Conservation (phyloP, 1,284 basidiomycete species). For the Baeospora myosura region DNA sequence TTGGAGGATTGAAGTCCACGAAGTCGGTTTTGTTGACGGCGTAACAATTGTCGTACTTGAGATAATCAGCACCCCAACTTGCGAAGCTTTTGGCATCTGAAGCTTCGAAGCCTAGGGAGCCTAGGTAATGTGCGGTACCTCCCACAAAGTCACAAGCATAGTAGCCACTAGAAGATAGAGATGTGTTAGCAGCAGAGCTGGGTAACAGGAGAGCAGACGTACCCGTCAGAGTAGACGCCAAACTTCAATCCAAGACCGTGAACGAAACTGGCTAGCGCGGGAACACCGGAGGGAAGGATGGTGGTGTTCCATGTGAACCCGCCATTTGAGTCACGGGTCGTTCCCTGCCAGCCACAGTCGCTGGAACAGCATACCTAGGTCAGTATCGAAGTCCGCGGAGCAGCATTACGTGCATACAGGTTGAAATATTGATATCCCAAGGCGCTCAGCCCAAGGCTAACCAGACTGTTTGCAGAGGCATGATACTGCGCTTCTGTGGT, state of each 20-base stretch:
- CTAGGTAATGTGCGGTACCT: conserved; percentile 35
- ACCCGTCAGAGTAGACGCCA: conserved; percentile 38
- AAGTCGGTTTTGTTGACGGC: conserved; percentile 38
- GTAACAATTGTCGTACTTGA: conserved; percentile 47
- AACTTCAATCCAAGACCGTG: conserved; percentile 33
- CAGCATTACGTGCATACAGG: conserved; percentile 20
- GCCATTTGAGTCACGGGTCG: conserved; percentile 28
- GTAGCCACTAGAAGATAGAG: conserved; percentile 25
- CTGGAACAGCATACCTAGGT: conserved; percentile 18
- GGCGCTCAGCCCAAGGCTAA: conserved; percentile 26
- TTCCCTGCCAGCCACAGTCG: conserved; percentile 42
- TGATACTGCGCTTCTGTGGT: conserved; percentile 31
- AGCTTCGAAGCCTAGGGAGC: conserved; percentile 35
- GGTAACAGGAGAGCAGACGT: conserved; percentile 10
- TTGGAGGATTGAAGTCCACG: conserved; percentile 35
- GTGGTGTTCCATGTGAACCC: conserved; percentile 36
- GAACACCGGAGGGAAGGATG: conserved; percentile 32
- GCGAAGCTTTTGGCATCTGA: conserved; percentile 37
- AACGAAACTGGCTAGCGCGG: conserved; percentile 29
- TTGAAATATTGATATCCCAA: conserved; percentile 36
- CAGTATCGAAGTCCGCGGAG: not conserved
- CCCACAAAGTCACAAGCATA: conserved; percentile 38
- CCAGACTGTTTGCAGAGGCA: conserved; percentile 26
- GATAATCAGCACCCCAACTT: conserved; percentile 42
- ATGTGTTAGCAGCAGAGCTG: not conserved